Percentiles rank a stretch among this genome's conserved stretches.
phyloP scores from a whole-genome alignment of 2,329 filamentous ascomycete species.

The Colletotrichum tabaci region DNA sequence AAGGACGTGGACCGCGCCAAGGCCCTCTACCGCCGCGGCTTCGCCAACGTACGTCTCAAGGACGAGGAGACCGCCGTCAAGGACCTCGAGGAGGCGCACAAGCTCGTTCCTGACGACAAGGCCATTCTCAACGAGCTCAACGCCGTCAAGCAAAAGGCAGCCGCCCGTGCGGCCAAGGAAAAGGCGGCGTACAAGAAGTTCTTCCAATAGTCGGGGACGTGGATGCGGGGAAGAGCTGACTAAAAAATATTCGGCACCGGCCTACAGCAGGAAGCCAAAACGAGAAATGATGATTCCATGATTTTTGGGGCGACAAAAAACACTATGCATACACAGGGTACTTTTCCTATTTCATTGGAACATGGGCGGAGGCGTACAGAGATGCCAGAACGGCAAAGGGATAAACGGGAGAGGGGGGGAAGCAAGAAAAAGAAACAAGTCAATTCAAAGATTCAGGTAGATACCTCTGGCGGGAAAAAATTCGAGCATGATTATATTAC shows the following conservation, averaged over 20 bases:
- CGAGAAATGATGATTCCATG: conserved; percentile 16
- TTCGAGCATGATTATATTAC: conserved; percentile 29
- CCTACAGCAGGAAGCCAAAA: background rate
- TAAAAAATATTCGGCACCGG: background rate
- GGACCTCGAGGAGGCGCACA: conserved; percentile 82
- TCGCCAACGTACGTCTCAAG: conserved; percentile 82
- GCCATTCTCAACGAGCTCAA: conserved; percentile 82
- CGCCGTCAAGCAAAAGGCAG: conserved; percentile 82
- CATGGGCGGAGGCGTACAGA: conserved; percentile 30
- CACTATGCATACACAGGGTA: background rate
- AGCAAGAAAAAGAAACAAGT: background rate
- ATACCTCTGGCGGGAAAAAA: conserved; percentile 24
- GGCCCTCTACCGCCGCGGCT: conserved; percentile 86
- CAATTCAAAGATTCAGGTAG: conserved; percentile 23
- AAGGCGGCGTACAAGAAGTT: conserved; percentile 95
- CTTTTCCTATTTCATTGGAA: conserved; percentile 19
- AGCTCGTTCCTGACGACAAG: conserved; percentile 81
- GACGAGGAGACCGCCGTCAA: conserved; percentile 86
- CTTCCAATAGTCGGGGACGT: conserved; percentile 68
- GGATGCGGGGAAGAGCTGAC: too few relatives aligned
- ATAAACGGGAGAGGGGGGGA: background rate
- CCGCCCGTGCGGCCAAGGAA: conserved; percentile 85
- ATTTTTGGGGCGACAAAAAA: conserved; percentile 26
- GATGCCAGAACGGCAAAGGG: conserved; percentile 5
- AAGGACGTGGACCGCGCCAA: conserved; percentile 88